These are phyloP conservation scores for Chalaropsis ovoidea DNA, from an alignment of 2,329 filamentous ascomycete genomes.

Conservation along the genomic window DNA sequence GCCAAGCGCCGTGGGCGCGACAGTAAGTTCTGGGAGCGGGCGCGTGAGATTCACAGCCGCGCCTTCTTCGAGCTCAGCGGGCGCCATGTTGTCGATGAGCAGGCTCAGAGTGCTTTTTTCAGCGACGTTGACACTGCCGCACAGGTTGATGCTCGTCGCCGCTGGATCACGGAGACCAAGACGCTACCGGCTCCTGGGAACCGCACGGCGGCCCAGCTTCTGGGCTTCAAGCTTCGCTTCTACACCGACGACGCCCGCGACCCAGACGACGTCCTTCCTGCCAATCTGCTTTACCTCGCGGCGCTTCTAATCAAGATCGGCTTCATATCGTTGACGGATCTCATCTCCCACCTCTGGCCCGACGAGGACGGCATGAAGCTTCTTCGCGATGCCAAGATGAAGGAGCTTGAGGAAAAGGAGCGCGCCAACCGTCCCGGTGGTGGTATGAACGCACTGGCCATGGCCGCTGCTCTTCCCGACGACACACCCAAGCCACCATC, in stretches of 20 bases:
- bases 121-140: constrained; percentile 44
- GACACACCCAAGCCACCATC: constrained; percentile 49
- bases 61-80: constrained; percentile 87
- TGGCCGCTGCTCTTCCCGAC: constrained; percentile 77
- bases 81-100: constrained; percentile 45
- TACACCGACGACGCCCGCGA: constrained; percentile 75
- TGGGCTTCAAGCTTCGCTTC: constrained; percentile 94
- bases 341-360: constrained; percentile 88
- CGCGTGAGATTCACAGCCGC: constrained; percentile 62
- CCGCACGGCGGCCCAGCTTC: constrained; percentile 79
- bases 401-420: constrained; percentile 71
- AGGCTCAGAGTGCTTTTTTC: constrained; percentile 27
- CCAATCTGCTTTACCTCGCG: constrained; percentile 85
- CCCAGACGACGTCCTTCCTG: constrained; percentile 66
- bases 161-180: constrained; percentile 72
- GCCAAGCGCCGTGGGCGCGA: constrained; percentile 57
- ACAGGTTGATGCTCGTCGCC: constrained; percentile 48
- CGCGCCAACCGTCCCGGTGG: constrained; percentile 59
- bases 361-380: constrained; percentile 71
- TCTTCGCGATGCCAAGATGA: constrained; percentile 57
- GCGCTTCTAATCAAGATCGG: constrained; percentile 93
- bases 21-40: constrained; percentile 66
- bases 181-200: constrained; percentile 80
- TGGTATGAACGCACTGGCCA: constrained; percentile 70
- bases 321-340: constrained; percentile 81